Conservation (phyloP, 23 red algal genomes). For the Gracilaria gracilis region DNA sequence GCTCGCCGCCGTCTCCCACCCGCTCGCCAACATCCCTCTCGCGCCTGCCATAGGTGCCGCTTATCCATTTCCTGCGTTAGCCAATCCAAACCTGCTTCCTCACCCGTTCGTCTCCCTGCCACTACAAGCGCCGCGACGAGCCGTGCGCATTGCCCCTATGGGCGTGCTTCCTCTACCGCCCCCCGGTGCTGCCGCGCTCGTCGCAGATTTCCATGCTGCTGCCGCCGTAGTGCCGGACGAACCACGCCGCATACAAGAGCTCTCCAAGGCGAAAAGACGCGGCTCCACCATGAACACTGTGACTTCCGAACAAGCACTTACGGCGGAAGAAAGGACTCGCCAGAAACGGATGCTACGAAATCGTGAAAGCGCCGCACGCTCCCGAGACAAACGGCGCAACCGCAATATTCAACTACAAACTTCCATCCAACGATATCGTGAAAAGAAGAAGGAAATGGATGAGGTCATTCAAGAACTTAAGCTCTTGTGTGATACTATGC, state of each 20-base stretch:
- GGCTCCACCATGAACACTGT: background rate
- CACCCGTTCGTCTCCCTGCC: constrained; percentile 26
- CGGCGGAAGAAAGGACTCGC: constrained; percentile 55
- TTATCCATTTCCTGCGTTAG: constrained; percentile 30
- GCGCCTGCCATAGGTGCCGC: constrained; percentile 16
- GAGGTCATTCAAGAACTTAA: constrained; percentile 18
- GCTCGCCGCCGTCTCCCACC: constrained; percentile 8
- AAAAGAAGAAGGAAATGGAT: constrained; percentile 37
- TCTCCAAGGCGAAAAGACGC: constrained; percentile 36
- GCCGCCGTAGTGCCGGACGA: constrained; percentile 17
- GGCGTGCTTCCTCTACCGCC: constrained; percentile 57
- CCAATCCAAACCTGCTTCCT: background rate
- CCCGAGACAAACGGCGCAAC: constrained; percentile 60
- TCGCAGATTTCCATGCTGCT: constrained; percentile 27
- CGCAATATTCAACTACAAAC: constrained; percentile 58
- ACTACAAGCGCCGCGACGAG: constrained; percentile 45
- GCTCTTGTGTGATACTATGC: constrained; percentile 8
- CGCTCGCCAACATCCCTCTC: constrained; percentile 27
- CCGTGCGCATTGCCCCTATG: constrained; percentile 70
- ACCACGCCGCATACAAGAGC: constrained; percentile 3
- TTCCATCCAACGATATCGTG: constrained; percentile 45
- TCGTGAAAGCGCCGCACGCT: constrained; percentile 65
- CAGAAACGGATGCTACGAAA: constrained; percentile 70
- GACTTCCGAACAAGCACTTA: constrained; percentile 20
- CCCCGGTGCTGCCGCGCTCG: constrained; percentile 25